A percentile compares a stretch with the other conserved stretches of the same genome.
Evolutionary conservation across 345 rosid genomes (phyloP).

Genomic region (Psidium friedrichsthalianum): DNA sequence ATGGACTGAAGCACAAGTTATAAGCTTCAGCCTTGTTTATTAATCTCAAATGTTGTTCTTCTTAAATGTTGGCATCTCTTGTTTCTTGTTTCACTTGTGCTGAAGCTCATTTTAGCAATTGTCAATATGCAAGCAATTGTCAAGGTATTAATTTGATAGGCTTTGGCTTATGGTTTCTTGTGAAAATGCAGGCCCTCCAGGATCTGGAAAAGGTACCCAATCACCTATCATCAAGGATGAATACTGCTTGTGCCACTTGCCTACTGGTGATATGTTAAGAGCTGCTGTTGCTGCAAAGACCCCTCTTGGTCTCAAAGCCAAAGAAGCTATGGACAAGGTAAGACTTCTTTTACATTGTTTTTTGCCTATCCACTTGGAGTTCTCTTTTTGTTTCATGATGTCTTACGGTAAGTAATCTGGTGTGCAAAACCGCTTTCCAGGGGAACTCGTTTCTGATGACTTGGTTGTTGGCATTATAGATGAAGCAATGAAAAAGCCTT

Average conservation of each 20-base stretch:
- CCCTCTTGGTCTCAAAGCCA: slow-evolving; percentile 91
- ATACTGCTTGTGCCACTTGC: slow-evolving; percentile 87
- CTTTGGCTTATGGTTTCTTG: neutral
- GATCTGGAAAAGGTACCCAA: slow-evolving; percentile 97
- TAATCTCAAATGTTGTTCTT: neutral
- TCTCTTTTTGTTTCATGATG: neutral
- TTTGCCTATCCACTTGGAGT: neutral
- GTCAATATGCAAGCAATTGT: neutral
- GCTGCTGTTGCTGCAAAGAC: slow-evolving; percentile 91
- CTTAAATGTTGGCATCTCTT: neutral
- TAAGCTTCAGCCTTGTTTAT: neutral
- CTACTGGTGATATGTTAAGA: slow-evolving; percentile 97
- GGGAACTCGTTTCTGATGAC: slow-evolving; percentile 97
- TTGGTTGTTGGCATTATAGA: slow-evolving; percentile 91
- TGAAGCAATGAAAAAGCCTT: slow-evolving; percentile 89
- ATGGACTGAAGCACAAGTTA: neutral
- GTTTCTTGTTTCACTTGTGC: neutral
- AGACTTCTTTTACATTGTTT: neutral
- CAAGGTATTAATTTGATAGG: neutral
- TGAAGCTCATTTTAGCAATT: neutral
- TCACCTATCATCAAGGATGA: slow-evolving; percentile 89
- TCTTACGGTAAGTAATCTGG: neutral
- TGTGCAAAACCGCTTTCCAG: slow-evolving; percentile 19
- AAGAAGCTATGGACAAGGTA: slow-evolving; percentile 96
- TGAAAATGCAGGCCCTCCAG: slow-evolving; percentile 68